Conservation (phyloP, 345 rosid genomes). For the Microthlaspi erraticum region DNA sequence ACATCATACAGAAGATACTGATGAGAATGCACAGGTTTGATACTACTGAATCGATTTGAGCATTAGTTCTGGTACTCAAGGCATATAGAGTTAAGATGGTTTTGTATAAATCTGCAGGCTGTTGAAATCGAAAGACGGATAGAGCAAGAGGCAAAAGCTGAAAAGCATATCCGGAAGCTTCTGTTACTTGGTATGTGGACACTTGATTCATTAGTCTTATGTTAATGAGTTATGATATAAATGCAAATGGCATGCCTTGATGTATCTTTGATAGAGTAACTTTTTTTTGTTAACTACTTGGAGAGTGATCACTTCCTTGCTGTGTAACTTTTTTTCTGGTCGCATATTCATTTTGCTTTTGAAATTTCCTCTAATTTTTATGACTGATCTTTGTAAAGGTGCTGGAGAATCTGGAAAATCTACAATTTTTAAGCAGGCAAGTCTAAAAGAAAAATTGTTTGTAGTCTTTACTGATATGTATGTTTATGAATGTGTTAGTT, state of each 20-base stretch:
- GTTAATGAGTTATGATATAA: constrained; percentile 1
- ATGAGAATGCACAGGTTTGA: constrained; percentile 80
- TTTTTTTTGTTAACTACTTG: too few relatives aligned
- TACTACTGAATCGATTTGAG: too few relatives aligned
- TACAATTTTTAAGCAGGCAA: constrained; percentile 98
- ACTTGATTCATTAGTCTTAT: constrained; percentile 16
- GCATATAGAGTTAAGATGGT: constrained; percentile 8
- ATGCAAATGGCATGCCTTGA: background rate
- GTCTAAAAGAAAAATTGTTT: constrained; percentile 18
- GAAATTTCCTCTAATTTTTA: background rate
- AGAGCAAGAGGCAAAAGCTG: constrained; percentile 93
- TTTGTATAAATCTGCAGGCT: constrained; percentile 56
- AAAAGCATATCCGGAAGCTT: constrained; percentile 91
- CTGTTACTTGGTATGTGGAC: constrained; percentile 76
- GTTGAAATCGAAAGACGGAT: constrained; percentile 95
- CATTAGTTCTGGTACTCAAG: background rate
- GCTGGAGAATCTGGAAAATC: constrained; percentile 99
- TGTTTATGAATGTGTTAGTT: background rate
- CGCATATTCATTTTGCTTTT: too few relatives aligned
- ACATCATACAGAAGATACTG: constrained; percentile 64
- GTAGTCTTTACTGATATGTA: background rate
- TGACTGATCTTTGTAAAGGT: constrained; percentile 52
- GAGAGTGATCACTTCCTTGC: background rate
- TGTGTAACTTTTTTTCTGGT: background rate
- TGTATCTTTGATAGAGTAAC: too few relatives aligned